Conservation (phyloP, 23 red algal species). For the Gracilariopsis chorda region DNA sequence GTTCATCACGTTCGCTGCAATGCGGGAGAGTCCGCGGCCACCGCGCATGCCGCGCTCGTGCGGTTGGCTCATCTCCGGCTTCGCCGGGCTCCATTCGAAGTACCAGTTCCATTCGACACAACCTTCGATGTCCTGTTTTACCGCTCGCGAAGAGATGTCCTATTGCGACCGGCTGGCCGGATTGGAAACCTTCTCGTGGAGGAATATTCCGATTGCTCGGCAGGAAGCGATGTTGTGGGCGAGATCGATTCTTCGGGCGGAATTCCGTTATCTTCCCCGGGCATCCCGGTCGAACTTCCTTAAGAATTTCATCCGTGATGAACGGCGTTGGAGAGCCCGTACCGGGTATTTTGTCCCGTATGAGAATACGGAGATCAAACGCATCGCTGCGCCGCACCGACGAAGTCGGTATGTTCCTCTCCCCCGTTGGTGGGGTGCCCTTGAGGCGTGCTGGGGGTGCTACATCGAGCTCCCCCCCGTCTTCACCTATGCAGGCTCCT, state of each 20-base stretch:
- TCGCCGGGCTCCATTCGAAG: too few relatives aligned
- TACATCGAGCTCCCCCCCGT: neutral
- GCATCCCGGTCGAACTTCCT: neutral
- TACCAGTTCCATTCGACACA: too few relatives aligned
- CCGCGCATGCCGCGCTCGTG: too few relatives aligned
- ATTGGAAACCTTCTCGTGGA: too few relatives aligned
- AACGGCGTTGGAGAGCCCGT: neutral
- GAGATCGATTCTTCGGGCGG: neutral
- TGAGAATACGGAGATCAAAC: neutral
- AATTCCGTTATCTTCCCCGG: neutral
- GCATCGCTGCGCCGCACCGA: neutral
- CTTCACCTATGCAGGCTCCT: neutral
- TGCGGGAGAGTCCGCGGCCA: too few relatives aligned
- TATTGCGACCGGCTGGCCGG: too few relatives aligned
- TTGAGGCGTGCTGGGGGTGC: slow-evolving; percentile 8
- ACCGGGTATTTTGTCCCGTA: neutral
- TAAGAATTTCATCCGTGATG: neutral
- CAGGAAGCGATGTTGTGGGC: too few relatives aligned
- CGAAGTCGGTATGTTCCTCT: neutral
- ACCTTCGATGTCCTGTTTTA: too few relatives aligned
- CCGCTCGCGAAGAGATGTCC: too few relatives aligned
- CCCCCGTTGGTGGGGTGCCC: neutral
- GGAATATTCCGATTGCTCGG: too few relatives aligned
- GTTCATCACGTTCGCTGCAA: too few relatives aligned
- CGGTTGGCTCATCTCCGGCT: too few relatives aligned